Percentiles rank a stretch among this genome's conserved stretches.
These are phyloP conservation scores for Achaetomiella virescens DNA, from an alignment of 495 filamentous ascomycete genomes.

Conservation along the genomic window DNA sequence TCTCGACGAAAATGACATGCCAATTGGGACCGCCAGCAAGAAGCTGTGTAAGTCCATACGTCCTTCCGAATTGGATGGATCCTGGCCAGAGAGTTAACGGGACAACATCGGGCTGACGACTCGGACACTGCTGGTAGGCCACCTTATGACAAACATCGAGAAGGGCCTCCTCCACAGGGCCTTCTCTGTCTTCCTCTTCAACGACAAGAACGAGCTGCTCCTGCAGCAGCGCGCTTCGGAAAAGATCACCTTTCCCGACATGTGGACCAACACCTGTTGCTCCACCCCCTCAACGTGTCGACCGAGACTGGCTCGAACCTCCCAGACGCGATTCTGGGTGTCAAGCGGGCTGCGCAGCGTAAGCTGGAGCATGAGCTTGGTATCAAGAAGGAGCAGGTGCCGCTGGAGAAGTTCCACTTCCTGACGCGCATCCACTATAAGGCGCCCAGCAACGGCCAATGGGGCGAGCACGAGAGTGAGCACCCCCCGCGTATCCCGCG, in stretches of 20 bases:
- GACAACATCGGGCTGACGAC: conserved; percentile 9
- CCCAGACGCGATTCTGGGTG: conserved; percentile 70
- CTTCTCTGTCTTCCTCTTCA: conserved; percentile 97
- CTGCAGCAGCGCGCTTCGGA: conserved; percentile 92
- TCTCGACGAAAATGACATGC: conserved; percentile 80
- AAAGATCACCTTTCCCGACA: conserved; percentile 98
- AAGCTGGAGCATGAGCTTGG: conserved; percentile 94
- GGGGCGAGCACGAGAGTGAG: conserved; percentile 98
- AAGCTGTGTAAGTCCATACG: conserved; percentile 68
- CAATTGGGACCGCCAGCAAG: conserved; percentile 96
- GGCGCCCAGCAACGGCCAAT: conserved; percentile 93
- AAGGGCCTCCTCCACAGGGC: conserved; percentile 91
- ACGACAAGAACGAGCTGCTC: conserved; percentile 79
- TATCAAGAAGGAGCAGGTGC: conserved; percentile 86
- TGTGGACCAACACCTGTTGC: conserved; percentile 99
- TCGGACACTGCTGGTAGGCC: conserved; percentile 54
- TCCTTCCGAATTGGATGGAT: too few relatives aligned
- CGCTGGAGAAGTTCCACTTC: conserved; percentile 84
- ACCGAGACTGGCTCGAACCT: conserved; percentile 85
- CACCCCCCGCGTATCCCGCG: conserved; percentile 4
- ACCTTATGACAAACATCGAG: conserved; percentile 97
- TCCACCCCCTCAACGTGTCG: conserved; percentile 92
- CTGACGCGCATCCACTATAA: conserved; percentile 97
- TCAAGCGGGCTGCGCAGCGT: conserved; percentile 82
- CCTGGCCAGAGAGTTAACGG: not conserved